These are phyloP conservation scores for Carpinus viminea DNA, from an alignment of 306 rosid species.

Conservation along the genomic window DNA sequence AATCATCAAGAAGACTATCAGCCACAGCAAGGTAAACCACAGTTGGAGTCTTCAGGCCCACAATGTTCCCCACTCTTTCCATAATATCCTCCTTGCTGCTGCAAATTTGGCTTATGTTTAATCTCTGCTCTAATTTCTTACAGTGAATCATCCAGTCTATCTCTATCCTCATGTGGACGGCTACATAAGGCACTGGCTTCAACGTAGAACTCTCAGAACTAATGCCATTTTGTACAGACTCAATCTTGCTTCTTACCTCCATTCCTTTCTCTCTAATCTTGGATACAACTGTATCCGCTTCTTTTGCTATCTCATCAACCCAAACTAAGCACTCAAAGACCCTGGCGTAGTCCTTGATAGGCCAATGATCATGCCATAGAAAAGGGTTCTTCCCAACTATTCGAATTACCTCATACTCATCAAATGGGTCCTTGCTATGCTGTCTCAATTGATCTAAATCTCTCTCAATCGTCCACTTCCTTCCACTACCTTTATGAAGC, in stretches of 20 bases:
- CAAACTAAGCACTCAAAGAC: slow-evolving; percentile 79
- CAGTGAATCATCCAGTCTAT: slow-evolving; percentile 98
- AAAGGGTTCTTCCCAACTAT: slow-evolving; percentile 88
- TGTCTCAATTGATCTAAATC: slow-evolving; percentile 72
- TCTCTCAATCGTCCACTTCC: slow-evolving; percentile 82
- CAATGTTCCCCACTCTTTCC: slow-evolving; percentile 62
- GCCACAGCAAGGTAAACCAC: slow-evolving; percentile 81
- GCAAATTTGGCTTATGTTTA: slow-evolving; percentile 65
- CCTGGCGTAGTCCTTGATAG: slow-evolving; percentile 76
- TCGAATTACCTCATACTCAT: slow-evolving; percentile 55
- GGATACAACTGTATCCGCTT: slow-evolving; percentile 69
- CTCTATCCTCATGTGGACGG: slow-evolving; percentile 95
- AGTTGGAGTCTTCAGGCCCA: slow-evolving; percentile 44
- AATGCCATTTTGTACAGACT: slow-evolving; percentile 8
- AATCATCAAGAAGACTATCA: slow-evolving; percentile 70
- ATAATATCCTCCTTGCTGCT: slow-evolving; percentile 77
- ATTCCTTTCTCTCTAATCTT: slow-evolving; percentile 61
- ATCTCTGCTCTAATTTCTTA: slow-evolving; percentile 68
- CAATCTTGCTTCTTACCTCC: slow-evolving; percentile 21
- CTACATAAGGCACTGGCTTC: slow-evolving; percentile 52
- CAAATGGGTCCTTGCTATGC: slow-evolving; percentile 47
- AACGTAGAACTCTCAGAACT: slow-evolving; percentile 17
- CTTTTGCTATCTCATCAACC: slow-evolving; percentile 63
- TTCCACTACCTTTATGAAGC: slow-evolving; percentile 89
- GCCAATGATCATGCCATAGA: slow-evolving; percentile 98